Evolutionary conservation across 371 early-diverging fungal genomes (phyloP).

Genomic region (Rhizopus arrhizus): DNA sequence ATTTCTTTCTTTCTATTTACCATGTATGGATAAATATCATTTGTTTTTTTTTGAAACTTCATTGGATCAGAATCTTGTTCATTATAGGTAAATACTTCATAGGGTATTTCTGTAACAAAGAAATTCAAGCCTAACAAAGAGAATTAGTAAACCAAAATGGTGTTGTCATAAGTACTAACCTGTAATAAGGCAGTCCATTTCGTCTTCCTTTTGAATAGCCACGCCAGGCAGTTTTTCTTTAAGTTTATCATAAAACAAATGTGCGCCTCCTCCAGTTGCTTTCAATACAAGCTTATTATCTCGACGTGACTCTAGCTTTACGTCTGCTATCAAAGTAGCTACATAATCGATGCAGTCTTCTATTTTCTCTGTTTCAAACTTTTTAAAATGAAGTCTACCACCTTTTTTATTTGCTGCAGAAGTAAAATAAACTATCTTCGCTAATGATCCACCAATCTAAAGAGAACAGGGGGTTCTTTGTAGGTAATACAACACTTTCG

Average conservation of each 20-base stretch:
- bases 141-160: neutral
- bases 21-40: constrained; percentile 81
- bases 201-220: constrained; percentile 77
- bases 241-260: constrained; percentile 69
- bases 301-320: constrained; percentile 35
- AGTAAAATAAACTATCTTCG: constrained; percentile 91
- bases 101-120: constrained; percentile 87
- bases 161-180: constrained; percentile 42
- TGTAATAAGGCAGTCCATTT: constrained; percentile 84
- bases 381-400: constrained; percentile 90
- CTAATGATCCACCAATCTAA: constrained; percentile 91
- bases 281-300: constrained; percentile 55
- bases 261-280: constrained; percentile 90
- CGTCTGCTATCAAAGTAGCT: constrained; percentile 64
- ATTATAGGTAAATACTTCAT: constrained; percentile 94
- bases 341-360: constrained; percentile 89
- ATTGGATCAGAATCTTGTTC: constrained; percentile 70
- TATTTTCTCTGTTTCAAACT: constrained; percentile 91
- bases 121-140: constrained; percentile 79
- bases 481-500: constrained; percentile 2
- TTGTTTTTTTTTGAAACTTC: constrained; percentile 77
- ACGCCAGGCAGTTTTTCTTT: constrained; percentile 56
- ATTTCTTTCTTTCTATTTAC: constrained; percentile 31
- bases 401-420: constrained; percentile 62
- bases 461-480: neutral